These are phyloP conservation scores for Debaryomycetaceae sp. DNA, from an alignment of 1,139 yeast species.

Conservation along the genomic window DNA sequence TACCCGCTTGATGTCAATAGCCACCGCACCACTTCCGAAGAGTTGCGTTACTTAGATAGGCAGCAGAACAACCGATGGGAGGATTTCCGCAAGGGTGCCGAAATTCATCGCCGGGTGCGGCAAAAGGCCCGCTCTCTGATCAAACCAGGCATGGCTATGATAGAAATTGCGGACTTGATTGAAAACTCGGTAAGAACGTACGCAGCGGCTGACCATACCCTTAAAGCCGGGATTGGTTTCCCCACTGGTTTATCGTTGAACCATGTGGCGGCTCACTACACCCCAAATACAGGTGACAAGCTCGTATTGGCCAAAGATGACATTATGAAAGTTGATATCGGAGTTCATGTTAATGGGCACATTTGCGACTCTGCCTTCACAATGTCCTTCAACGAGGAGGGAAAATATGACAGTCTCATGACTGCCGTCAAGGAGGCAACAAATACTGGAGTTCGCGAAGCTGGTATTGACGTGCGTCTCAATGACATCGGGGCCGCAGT, in stretches of 20 bases:
- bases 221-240: constrained; percentile 83
- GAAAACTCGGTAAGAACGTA: constrained; percentile 77
- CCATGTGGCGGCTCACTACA: constrained; percentile 95
- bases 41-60: constrained; percentile 67
- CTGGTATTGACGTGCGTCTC: constrained; percentile 92
- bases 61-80: constrained; percentile 52
- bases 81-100: constrained; percentile 92
- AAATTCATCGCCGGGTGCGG: constrained; percentile 86
- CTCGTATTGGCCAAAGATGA: constrained; percentile 72
- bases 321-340: constrained; percentile 94
- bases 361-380: constrained; percentile 96
- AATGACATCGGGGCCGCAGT: constrained; percentile 94
- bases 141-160: constrained; percentile 88
- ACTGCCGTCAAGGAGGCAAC: constrained; percentile 89
- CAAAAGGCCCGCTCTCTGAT: constrained; percentile 63
- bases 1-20: constrained; percentile 63
- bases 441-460: constrained; percentile 81
- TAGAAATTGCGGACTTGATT: constrained; percentile 79
- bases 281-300: constrained; percentile 93
- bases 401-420: constrained; percentile 67
- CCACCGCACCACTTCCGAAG: constrained; percentile 77
- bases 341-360: constrained; percentile 94
- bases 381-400: constrained; percentile 60
- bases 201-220: constrained; percentile 54
- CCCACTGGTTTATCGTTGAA: constrained; percentile 94